These are phyloP conservation scores for Calonectria hawksworthii DNA, from an alignment of 2,329 filamentous ascomycete genomes.

Conservation along the genomic window DNA sequence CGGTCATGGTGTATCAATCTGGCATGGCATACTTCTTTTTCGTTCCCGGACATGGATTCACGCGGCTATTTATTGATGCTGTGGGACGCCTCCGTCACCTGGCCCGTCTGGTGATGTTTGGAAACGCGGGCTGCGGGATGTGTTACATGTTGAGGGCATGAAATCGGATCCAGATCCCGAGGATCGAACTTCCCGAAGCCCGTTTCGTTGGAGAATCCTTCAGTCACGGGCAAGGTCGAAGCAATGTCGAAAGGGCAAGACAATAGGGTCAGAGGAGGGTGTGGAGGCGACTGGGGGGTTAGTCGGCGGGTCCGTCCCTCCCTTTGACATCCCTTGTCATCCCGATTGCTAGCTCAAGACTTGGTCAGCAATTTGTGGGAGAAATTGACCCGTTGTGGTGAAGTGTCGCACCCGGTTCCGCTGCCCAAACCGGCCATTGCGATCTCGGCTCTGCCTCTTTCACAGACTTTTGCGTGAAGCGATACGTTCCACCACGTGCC, in stretches of 20 bases:
- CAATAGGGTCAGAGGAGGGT: constrained; percentile 21
- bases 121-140: not conserved
- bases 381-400: constrained; percentile 13
- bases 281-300: constrained; percentile 27
- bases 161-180: not conserved
- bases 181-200: not conserved
- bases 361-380: constrained; percentile 24
- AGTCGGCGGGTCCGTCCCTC: constrained; percentile 26
- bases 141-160: not conserved
- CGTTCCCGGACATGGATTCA: not conserved
- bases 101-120: not conserved
- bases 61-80: not conserved
- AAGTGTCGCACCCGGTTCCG: constrained; percentile 19
- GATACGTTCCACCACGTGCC: constrained; percentile 16
- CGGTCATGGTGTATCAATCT: not conserved
- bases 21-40: not conserved
- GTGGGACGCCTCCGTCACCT: not conserved
- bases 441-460: constrained; percentile 20
- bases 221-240: constrained; percentile 6
- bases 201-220: constrained; percentile 4
- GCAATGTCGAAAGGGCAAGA: constrained; percentile 13
- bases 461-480: constrained; percentile 1
- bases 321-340: constrained; percentile 22
- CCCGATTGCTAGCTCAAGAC: constrained; percentile 16
- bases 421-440: constrained; percentile 14